Percentiles rank a stretch among this genome's conserved stretches.
Evolutionary conservation across 2,329 filamentous ascomycete genomes (phyloP).

Genomic region (Fusarium sp.): DNA sequence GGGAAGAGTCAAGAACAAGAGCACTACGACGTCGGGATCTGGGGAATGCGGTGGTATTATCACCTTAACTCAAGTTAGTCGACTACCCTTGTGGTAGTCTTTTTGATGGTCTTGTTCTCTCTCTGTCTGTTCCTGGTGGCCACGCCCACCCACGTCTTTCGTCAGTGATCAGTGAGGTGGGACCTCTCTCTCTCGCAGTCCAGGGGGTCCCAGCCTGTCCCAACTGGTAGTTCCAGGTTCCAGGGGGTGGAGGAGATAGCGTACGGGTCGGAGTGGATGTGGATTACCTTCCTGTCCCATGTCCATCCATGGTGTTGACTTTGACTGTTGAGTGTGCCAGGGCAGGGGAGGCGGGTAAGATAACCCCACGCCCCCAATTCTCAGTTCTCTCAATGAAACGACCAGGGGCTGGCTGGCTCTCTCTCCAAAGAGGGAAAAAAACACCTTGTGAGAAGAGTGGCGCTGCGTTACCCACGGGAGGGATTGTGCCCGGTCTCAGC

Average conservation of each 20-base stretch:
- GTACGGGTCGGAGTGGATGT: conserved; percentile 32
- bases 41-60: conserved; percentile 50
- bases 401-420: conserved; percentile 26
- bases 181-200: conserved; percentile 14
- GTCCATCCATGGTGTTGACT: conserved; percentile 17
- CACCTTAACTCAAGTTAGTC: conserved; percentile 42
- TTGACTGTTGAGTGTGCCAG: conserved; percentile 17
- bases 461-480: conserved; percentile 23
- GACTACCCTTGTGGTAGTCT: conserved; percentile 27
- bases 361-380: conserved; percentile 37
- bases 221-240: conserved; percentile 37
- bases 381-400: conserved; percentile 24
- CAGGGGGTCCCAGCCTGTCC: conserved; percentile 39
- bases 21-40: conserved; percentile 40
- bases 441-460: conserved; percentile 31
- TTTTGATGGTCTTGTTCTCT: conserved; percentile 35
- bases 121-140: conserved; percentile 40
- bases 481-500: conserved; percentile 40
- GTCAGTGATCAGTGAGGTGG: conserved; percentile 36
- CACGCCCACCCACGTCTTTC: conserved; percentile 46
- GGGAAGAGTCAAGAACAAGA: conserved; percentile 37
- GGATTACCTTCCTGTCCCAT: background rate
- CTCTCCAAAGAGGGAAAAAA: background rate
- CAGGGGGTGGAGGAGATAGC: conserved; percentile 41
- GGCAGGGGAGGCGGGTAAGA: conserved; percentile 39